phyloP scores from a whole-genome alignment of 192 early-diverging fungal species.

The Coemansia sp. region DNA sequence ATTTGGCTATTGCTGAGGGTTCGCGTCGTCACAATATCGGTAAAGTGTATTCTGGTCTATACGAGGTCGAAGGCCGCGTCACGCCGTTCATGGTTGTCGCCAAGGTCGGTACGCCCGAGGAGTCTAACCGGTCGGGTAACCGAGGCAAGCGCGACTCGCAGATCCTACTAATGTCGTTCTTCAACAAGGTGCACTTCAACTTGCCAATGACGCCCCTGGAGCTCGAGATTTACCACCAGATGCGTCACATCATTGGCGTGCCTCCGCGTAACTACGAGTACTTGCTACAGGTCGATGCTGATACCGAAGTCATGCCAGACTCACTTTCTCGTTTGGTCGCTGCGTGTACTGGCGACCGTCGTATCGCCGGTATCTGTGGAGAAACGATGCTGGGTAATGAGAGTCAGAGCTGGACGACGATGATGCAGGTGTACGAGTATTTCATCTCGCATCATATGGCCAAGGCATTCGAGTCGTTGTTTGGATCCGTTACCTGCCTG shows the following conservation, averaged over 20 bases:
- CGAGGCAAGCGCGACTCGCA: conserved; percentile 99
- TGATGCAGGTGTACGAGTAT: conserved; percentile 98
- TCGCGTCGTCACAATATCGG: conserved; percentile 91
- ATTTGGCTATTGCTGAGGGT: conserved; percentile 89
- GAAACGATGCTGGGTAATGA: conserved; percentile 92
- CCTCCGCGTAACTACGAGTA: conserved; percentile 79
- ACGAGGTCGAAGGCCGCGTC: conserved; percentile 83
- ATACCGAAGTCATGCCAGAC: conserved; percentile 83
- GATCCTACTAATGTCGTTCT: conserved; percentile 92
- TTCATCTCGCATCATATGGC: conserved; percentile 92
- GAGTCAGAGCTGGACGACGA: conserved; percentile 90
- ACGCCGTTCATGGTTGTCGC: conserved; percentile 96
- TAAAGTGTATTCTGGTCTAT: conserved; percentile 95
- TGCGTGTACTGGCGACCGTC: conserved; percentile 70
- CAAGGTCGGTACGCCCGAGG: conserved; percentile 90
- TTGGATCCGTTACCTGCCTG: conserved; percentile 81
- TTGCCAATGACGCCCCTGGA: conserved; percentile 90
- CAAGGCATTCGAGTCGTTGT: conserved; percentile 84
- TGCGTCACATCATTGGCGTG: conserved; percentile 96
- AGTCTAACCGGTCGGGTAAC: conserved; percentile 87
- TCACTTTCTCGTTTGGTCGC: conserved; percentile 88
- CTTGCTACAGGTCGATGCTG: conserved; percentile 78
- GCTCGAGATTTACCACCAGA: conserved; percentile 96
- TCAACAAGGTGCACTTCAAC: conserved; percentile 94
- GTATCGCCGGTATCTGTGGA: conserved; percentile 88